Conservation (phyloP, 148 eudicot species). For the Fagopyrum homotropicum region DNA sequence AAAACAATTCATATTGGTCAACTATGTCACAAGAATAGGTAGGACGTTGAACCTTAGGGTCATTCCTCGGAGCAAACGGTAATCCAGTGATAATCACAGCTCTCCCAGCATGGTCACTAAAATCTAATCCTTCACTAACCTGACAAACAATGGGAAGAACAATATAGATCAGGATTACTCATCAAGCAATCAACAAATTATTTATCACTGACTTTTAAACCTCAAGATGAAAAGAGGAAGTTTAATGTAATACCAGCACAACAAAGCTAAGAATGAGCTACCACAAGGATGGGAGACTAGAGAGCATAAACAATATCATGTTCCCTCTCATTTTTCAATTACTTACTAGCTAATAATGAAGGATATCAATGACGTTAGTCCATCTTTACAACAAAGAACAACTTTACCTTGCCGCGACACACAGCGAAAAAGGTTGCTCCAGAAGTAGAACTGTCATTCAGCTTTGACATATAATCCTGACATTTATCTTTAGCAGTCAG, state of each 20-base stretch:
- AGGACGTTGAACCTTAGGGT: constrained; percentile 69
- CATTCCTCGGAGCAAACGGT: constrained; percentile 78
- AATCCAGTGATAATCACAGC: constrained; percentile 90
- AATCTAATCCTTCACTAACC: constrained; percentile 99
- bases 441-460: constrained; percentile 65
- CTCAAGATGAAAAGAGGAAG: neutral
- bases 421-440: constrained; percentile 98
- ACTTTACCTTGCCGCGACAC: constrained; percentile 92
- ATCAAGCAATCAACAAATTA: neutral
- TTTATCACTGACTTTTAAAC: neutral
- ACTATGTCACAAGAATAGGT: constrained; percentile 3
- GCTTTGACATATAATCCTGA: constrained; percentile 85
- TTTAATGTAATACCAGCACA: neutral
- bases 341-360: neutral
- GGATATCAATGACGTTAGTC: neutral
- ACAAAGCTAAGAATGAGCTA: neutral
- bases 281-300: neutral
- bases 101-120: constrained; percentile 91
- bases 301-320: neutral
- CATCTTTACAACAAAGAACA: constrained; percentile 6
- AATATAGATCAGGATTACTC: neutral
- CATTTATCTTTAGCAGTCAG: constrained; percentile 6
- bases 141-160: constrained; percentile 18
- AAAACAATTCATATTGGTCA: neutral
- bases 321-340: neutral